Percentiles rank a stretch among this genome's conserved stretches.
These are phyloP conservation scores for Panellus pusillus DNA, from an alignment of 768 basidiomycete species.

Conservation along the genomic window DNA sequence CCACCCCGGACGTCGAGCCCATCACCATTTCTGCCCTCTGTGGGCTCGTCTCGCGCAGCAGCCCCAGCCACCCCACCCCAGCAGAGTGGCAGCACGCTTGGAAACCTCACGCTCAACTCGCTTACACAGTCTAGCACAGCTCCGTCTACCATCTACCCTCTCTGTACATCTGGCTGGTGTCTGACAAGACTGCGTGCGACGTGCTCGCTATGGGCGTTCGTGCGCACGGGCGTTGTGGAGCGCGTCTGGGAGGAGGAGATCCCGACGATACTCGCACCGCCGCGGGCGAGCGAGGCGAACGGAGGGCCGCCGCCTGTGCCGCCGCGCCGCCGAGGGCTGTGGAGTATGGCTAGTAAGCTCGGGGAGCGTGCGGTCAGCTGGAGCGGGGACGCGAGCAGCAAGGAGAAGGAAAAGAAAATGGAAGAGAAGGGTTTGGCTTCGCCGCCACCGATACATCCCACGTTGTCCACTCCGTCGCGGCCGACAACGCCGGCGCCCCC, in stretches of 20 bases:
- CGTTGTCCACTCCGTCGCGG: slow-evolving; percentile 24
- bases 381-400: slow-evolving; percentile 41
- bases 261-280: slow-evolving; percentile 31
- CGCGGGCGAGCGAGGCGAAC: slow-evolving; percentile 27
- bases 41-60: slow-evolving; percentile 23
- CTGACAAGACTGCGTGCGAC: slow-evolving; percentile 77
- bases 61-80: slow-evolving; percentile 21
- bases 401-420: slow-evolving; percentile 29
- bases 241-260: slow-evolving; percentile 87
- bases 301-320: slow-evolving; percentile 60
- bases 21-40: slow-evolving; percentile 32
- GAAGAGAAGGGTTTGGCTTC: slow-evolving; percentile 32
- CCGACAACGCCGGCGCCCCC: slow-evolving; percentile 38
- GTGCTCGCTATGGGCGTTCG: slow-evolving; percentile 90
- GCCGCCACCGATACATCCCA: slow-evolving; percentile 29
- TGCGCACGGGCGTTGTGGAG: slow-evolving; percentile 78
- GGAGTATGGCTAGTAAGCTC: slow-evolving; percentile 67
- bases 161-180: slow-evolving; percentile 88
- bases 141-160: slow-evolving; percentile 63
- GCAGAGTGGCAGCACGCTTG: slow-evolving; percentile 30
- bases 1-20: slow-evolving; percentile 22
- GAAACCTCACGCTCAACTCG: slow-evolving; percentile 31
- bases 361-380: slow-evolving; percentile 60
- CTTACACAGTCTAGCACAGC: slow-evolving; percentile 27
- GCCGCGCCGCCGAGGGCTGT: slow-evolving; percentile 60